A percentile compares a stretch with the other conserved stretches of the same genome.
phyloP scores from a whole-genome alignment of 306 rosid species.

The Cicer bijugum region DNA sequence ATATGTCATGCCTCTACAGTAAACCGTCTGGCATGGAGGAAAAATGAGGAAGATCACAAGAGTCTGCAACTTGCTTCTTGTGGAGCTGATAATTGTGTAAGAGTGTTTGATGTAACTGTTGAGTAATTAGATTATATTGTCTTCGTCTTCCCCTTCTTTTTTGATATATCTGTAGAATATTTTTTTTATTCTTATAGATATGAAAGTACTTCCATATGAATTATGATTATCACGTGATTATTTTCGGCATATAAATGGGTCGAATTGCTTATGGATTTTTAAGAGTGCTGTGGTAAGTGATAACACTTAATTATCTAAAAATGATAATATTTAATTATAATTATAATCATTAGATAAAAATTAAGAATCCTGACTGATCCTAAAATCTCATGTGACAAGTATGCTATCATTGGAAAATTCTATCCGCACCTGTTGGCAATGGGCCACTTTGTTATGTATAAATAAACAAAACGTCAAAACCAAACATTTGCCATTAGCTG shows the following conservation, averaged over 20 bases:
- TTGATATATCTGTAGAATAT: constrained; percentile 37
- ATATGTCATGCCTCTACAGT: constrained; percentile 83
- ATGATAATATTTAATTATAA: not conserved
- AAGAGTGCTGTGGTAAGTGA: not conserved
- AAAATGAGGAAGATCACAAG: constrained; percentile 53
- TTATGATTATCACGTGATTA: constrained; percentile 20
- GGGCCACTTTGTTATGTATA: not conserved
- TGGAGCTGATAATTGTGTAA: constrained; percentile 84
- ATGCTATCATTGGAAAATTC: not conserved
- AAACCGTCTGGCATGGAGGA: constrained; percentile 77
- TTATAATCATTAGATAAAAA: not conserved
- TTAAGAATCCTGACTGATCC: not conserved
- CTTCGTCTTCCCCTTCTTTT: not conserved
- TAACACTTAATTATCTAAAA: not conserved
- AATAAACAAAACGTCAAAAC: not conserved
- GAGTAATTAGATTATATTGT: constrained; percentile 19
- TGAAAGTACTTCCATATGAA: not conserved
- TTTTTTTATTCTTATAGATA: not conserved
- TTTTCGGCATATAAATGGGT: constrained; percentile 5
- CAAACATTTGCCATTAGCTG: not conserved
- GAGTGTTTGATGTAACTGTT: constrained; percentile 72
- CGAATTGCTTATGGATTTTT: not conserved
- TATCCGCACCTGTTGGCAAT: not conserved
- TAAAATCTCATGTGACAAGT: not conserved
- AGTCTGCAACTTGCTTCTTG: constrained; percentile 84